phyloP scores from a whole-genome alignment of 2,329 filamentous ascomycete genomes.

The Fusarium equiseti region DNA sequence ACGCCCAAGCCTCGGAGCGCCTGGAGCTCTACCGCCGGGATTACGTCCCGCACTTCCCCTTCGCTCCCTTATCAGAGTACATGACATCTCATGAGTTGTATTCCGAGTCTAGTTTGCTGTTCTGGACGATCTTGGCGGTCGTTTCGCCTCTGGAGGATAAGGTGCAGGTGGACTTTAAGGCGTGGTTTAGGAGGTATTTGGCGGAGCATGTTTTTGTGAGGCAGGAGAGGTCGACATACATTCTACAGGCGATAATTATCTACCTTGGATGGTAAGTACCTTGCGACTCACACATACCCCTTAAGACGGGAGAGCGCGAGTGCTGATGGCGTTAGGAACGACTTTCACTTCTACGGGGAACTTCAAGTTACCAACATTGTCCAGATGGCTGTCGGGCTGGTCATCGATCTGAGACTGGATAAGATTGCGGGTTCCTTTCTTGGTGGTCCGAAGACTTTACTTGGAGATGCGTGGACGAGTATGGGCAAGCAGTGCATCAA shows the following conservation, averaged over 20 bases:
- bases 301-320: accelerated
- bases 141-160: conserved; percentile 50
- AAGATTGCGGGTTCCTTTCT: conserved; percentile 43
- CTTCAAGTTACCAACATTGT: conserved; percentile 54
- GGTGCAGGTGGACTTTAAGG: conserved; percentile 50
- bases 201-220: conserved; percentile 54
- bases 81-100: conserved; percentile 50
- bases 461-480: conserved; percentile 51
- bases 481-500: conserved; percentile 34
- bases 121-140: conserved; percentile 54
- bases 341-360: conserved; percentile 56
- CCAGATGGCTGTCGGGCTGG: conserved; percentile 55
- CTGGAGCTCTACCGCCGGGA: conserved; percentile 52
- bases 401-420: conserved; percentile 55
- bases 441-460: conserved; percentile 46
- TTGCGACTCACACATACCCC: accelerated
- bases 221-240: conserved; percentile 52
- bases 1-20: conserved; percentile 50
- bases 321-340: conserved; percentile 48
- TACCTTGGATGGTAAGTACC: conserved; percentile 53
- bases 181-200: conserved; percentile 54
- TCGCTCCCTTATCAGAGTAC: conserved; percentile 50
- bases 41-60: conserved; percentile 54
- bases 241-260: conserved; percentile 56
- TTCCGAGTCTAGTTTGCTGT: conserved; percentile 51